Conservation (phyloP, 192 early-diverging fungal genomes). For the Martensiomyces pterosporus region DNA sequence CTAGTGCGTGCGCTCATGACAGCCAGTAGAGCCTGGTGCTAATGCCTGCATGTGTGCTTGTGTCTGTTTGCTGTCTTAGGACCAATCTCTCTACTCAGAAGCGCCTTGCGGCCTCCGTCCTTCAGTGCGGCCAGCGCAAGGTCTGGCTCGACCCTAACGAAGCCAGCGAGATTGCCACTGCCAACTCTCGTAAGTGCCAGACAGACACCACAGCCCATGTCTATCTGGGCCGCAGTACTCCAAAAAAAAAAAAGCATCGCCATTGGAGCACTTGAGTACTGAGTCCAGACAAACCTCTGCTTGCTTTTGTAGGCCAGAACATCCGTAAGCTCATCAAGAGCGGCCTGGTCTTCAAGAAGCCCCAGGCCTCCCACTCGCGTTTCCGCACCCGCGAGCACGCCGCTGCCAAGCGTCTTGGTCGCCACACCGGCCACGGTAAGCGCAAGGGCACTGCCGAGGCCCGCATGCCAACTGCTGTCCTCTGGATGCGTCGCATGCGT, state of each 20-base stretch:
- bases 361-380: slow-evolving; percentile 78
- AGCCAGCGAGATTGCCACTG: slow-evolving; percentile 87
- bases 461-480: slow-evolving; percentile 89
- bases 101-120: slow-evolving; percentile 92
- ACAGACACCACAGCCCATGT: no score
- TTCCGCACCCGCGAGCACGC: slow-evolving; percentile 87
- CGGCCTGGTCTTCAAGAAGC: slow-evolving; percentile 95
- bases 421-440: slow-evolving; percentile 92
- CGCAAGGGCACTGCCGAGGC: slow-evolving; percentile 94
- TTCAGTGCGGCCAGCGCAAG: slow-evolving; percentile 97
- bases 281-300: no score
- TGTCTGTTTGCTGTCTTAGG: no score
- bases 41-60: no score
- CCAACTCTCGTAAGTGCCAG: slow-evolving; percentile 91
- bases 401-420: slow-evolving; percentile 94
- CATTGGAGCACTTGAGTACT: no score
- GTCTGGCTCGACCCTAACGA: slow-evolving; percentile 99
- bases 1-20: no score
- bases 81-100: slow-evolving; percentile 83
- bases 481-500: slow-evolving; percentile 99
- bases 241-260: no score
- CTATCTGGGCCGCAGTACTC: no score
- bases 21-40: no score
- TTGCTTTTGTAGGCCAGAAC: slow-evolving; percentile 55
- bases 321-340: slow-evolving; percentile 97